Conservation (phyloP, 2,329 filamentous ascomycete species). For the Lachnum nothofagi region DNA sequence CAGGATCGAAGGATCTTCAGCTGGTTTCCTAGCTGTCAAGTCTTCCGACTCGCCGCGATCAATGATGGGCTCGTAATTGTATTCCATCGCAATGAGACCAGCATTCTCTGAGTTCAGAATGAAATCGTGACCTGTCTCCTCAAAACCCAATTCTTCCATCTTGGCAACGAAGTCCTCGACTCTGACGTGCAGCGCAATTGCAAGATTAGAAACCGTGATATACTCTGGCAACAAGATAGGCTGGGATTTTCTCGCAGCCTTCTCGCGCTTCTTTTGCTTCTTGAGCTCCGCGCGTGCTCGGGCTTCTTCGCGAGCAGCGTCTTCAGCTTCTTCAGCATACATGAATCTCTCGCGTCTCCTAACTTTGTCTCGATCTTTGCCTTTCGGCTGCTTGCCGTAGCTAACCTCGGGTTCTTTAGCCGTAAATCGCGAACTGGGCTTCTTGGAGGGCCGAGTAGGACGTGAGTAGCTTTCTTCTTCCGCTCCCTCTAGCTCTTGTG, state of each 20-base stretch:
- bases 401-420: neutral
- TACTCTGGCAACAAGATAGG: constrained; percentile 81
- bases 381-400: constrained; percentile 20
- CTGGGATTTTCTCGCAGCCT: constrained; percentile 38
- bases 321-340: constrained; percentile 31
- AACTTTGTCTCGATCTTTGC: constrained; percentile 30
- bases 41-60: constrained; percentile 64
- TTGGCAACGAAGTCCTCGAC: constrained; percentile 67
- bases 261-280: constrained; percentile 37
- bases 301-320: constrained; percentile 19
- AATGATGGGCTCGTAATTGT: constrained; percentile 81
- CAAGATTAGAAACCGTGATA: constrained; percentile 81
- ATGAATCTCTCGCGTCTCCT: constrained; percentile 27
- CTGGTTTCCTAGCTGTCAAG: constrained; percentile 62
- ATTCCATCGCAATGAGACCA: constrained; percentile 84
- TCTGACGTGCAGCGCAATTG: constrained; percentile 66
- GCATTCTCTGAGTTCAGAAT: constrained; percentile 88
- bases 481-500: neutral
- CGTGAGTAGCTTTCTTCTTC: neutral
- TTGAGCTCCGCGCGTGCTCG: constrained; percentile 39
- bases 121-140: constrained; percentile 75
- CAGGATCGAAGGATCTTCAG: constrained; percentile 62
- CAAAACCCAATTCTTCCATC: constrained; percentile 82
- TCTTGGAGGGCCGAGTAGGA: neutral
- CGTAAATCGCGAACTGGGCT: neutral